Percentiles rank a stretch among this genome's conserved stretches.
Conservation (phyloP, 495 filamentous ascomycete species). For the Penicillium dipodomyicola region DNA sequence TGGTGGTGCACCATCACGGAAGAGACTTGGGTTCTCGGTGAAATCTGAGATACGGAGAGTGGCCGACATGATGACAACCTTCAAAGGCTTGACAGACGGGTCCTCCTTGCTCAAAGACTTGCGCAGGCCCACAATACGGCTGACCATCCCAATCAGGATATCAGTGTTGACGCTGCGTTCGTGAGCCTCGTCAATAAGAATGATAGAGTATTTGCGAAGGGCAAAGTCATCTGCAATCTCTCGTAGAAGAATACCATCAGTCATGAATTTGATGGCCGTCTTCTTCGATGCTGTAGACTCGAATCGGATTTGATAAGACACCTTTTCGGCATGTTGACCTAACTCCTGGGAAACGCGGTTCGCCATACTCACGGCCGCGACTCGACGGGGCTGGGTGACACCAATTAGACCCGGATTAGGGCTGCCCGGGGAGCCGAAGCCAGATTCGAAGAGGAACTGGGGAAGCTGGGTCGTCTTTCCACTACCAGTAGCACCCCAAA, state of each 20-base stretch:
- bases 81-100: constrained; percentile 68
- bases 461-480: constrained; percentile 97
- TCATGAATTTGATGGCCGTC: constrained; percentile 98
- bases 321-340: constrained; percentile 62
- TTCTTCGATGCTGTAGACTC: constrained; percentile 78
- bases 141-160: constrained; percentile 94
- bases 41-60: constrained; percentile 90
- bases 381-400: constrained; percentile 89
- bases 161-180: constrained; percentile 97
- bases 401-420: constrained; percentile 89
- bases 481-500: constrained; percentile 95
- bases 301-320: constrained; percentile 94
- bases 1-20: constrained; percentile 71
- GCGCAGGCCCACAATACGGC: constrained; percentile 80
- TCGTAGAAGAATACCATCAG: constrained; percentile 90
- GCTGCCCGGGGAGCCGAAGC: constrained; percentile 75
- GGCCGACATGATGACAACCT: constrained; percentile 97
- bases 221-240: constrained; percentile 90
- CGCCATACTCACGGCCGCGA: constrained; percentile 93
- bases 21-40: constrained; percentile 76
- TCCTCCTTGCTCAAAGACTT: constrained; percentile 62
- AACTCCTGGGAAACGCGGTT: constrained; percentile 86
- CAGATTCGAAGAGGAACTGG: constrained; percentile 92
- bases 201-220: constrained; percentile 86
- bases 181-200: constrained; percentile 97